A percentile compares a stretch with the other conserved stretches of the same genome.
phyloP scores from a whole-genome alignment of 768 basidiomycete species.

The Mycena kentingensis region DNA sequence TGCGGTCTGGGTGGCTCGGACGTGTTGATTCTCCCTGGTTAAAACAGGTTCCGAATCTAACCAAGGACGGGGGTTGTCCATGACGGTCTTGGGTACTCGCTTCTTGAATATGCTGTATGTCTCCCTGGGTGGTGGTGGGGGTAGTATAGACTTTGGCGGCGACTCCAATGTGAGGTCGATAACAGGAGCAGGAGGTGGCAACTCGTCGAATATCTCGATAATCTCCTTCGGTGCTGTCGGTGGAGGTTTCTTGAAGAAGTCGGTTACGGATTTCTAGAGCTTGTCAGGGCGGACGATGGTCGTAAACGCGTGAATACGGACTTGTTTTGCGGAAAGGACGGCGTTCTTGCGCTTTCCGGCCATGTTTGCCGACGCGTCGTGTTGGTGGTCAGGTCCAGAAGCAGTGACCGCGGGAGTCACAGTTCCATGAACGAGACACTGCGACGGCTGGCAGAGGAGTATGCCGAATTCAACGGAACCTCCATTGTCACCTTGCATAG shows the following conservation, averaged over 20 bases:
- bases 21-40: slow-evolving; percentile 53
- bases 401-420: slow-evolving; percentile 21
- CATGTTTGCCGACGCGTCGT: not conserved
- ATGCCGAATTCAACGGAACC: slow-evolving; percentile 58
- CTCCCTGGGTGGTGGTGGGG: slow-evolving; percentile 30
- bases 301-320: not conserved
- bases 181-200: slow-evolving; percentile 8
- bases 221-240: slow-evolving; percentile 1
- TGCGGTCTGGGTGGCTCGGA: slow-evolving; percentile 57
- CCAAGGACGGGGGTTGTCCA: slow-evolving; percentile 36
- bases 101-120: slow-evolving; percentile 50
- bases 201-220: slow-evolving; percentile 15
- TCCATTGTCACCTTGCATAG: slow-evolving; percentile 49
- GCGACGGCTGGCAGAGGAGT: slow-evolving; percentile 42
- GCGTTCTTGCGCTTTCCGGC: not conserved
- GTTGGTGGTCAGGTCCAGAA: too few species aligned
- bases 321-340: not conserved
- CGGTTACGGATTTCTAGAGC: slow-evolving; percentile 44
- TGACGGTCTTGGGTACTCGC: slow-evolving; percentile 26
- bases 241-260: slow-evolving; percentile 34
- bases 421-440: slow-evolving; percentile 22
- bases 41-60: too few species aligned
- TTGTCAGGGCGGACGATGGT: slow-evolving; percentile 15
- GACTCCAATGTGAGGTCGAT: not conserved
- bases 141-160: not conserved